Conservation (phyloP, 176 grass and related monocot genomes). For the Cymbopogon citratus region DNA sequence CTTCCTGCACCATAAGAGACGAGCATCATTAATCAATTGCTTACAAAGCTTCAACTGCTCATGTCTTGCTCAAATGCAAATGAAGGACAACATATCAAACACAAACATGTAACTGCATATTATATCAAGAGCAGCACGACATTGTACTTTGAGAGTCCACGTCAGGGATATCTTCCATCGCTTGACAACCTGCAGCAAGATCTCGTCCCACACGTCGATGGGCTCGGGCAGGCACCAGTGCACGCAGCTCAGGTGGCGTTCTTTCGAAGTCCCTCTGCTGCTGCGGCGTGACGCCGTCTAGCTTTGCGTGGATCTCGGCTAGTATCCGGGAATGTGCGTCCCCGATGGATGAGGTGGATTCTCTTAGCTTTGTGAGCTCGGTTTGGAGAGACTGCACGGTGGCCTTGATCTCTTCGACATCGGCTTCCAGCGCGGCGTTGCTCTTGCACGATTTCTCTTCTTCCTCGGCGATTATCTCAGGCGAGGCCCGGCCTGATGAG, state of each 20-base stretch:
- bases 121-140: too few relatives aligned
- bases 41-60: too few relatives aligned
- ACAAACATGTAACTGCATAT: too few relatives aligned
- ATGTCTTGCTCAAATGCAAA: too few relatives aligned
- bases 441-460: slow-evolving; percentile 8
- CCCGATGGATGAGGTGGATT: neutral
- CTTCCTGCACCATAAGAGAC: too few relatives aligned
- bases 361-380: slow-evolving; percentile 19
- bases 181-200: too few relatives aligned
- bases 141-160: too few relatives aligned
- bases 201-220: too few relatives aligned
- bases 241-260: neutral
- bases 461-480: slow-evolving; percentile 45
- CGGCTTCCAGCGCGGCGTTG: slow-evolving; percentile 1
- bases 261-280: neutral
- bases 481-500: neutral
- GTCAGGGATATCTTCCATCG: too few relatives aligned
- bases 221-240: too few relatives aligned
- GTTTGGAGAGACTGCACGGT: slow-evolving; percentile 19
- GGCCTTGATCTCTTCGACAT: slow-evolving; percentile 31
- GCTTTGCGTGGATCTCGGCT: slow-evolving; percentile 10
- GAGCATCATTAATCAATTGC: too few relatives aligned
- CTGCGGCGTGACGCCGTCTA: slow-evolving; percentile 1
- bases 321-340: slow-evolving; percentile 14
- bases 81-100: too few relatives aligned